These are phyloP conservation scores for Somion occarium DNA, from an alignment of 1,284 basidiomycete genomes.

Conservation along the genomic window DNA sequence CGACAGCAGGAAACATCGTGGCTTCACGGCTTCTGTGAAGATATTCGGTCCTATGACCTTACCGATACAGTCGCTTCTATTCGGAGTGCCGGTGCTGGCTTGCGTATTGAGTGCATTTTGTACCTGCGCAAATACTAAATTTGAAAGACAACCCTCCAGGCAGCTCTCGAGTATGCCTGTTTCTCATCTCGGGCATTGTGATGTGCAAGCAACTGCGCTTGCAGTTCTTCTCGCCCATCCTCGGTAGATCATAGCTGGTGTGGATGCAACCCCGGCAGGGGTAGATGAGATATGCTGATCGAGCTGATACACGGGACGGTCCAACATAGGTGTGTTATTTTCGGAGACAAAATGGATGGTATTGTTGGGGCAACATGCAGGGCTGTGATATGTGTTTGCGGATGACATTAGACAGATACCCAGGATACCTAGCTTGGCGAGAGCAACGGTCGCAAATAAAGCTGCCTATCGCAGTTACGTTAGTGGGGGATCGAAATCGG, in stretches of 20 bases:
- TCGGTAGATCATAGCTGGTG: background rate
- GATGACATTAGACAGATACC: background rate
- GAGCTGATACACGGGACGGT: too few species aligned
- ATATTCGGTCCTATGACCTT: slow-evolving; percentile 1
- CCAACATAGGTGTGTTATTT: too few species aligned
- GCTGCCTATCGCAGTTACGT: background rate
- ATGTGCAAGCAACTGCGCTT: background rate
- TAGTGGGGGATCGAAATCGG: background rate
- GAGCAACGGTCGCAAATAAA: background rate
- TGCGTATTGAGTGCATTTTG: background rate
- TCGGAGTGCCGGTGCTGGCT: background rate
- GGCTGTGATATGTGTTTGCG: background rate
- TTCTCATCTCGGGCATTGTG: background rate
- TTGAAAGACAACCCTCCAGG: background rate
- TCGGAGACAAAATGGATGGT: background rate
- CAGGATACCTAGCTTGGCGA: background rate
- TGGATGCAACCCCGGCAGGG: background rate
- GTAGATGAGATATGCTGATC: background rate
- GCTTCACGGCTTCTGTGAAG: background rate
- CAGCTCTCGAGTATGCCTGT: background rate
- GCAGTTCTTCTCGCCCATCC: background rate
- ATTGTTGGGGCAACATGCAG: background rate
- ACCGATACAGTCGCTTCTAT: background rate
- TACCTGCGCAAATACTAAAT: background rate
- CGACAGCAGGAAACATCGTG: background rate